Evolutionary conservation across 371 early-diverging fungal species (phyloP).

Genomic region (Mucor piriformis): DNA sequence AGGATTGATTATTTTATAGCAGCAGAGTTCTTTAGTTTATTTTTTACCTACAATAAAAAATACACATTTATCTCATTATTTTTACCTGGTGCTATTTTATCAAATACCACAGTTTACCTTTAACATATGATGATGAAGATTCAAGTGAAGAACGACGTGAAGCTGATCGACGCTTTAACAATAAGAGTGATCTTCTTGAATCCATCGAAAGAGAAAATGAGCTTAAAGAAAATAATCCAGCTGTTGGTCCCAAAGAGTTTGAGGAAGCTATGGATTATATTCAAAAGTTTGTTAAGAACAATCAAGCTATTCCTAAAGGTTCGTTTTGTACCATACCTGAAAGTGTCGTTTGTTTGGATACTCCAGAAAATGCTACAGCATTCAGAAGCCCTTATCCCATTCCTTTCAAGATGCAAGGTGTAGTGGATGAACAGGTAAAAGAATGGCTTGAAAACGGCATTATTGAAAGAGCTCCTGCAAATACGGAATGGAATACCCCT

Average conservation of each 20-base stretch:
- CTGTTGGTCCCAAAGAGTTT: neutral
- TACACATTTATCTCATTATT: no score
- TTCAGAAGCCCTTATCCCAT: slow-evolving; percentile 13
- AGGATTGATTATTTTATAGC: no score
- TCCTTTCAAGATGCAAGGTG: neutral
- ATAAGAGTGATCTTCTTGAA: slow-evolving; percentile 3
- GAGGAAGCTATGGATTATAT: slow-evolving; percentile 1
- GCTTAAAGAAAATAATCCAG: neutral
- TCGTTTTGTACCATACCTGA: slow-evolving; percentile 5
- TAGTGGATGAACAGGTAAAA: slow-evolving; percentile 6
- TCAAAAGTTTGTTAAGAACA: neutral
- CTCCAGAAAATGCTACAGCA: neutral
- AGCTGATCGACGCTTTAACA: neutral
- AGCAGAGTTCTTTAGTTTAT: no score
- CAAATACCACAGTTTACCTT: no score
- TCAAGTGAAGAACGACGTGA: neutral
- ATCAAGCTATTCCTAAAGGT: slow-evolving; percentile 1
- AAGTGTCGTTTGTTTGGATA: slow-evolving; percentile 2
- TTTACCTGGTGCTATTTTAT: no score
- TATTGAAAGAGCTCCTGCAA: slow-evolving; percentile 5
- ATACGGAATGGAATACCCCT: slow-evolving; percentile 6
- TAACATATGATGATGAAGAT: neutral
- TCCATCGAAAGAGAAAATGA: neutral
- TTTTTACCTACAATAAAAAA: no score
- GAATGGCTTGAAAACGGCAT: slow-evolving; percentile 3